Evolutionary conservation across 805 yeast species (phyloP), one percentile per base, ranked within the genome.

Genomic region (Maudiozyma turicensis): DNA sequence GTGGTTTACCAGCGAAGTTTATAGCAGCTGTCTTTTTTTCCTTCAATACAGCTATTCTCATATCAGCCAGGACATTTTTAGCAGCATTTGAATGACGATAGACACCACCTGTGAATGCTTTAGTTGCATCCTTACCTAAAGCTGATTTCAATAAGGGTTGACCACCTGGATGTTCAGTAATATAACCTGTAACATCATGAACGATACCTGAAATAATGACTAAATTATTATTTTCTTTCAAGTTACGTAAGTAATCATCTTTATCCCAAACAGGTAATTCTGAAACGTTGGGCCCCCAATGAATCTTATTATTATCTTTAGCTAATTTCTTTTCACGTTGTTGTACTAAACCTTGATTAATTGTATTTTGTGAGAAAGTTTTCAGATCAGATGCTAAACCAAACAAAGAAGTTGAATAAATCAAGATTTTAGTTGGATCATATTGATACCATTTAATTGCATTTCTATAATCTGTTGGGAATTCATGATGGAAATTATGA

Each of bases 401-500:
- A 31, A 84, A 50, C 65, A 81, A 75, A 13, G 86, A 82, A 48
- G 76, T 67, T 6, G 66, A 31, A 67, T 73, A 84, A 57, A 85
- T 84, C 47, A 75, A 58, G 44, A 78, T 60, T 69, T 85, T 85
- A 45, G 93, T 84, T 56, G 95, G 95, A 65, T 86, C 95, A 63
- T 80, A 85, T 74, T 85, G 91, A 73, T 81, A 85, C 93, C 93
- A 85, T 64, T 80, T 82, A 63, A 85, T 75, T 37, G 93, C 93
- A 64, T 85, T 85, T 77, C 95, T 80, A 76, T 85, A 86, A 70
- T 86, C 95, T 15, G 86, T 77, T 59, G 95, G 93, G 76, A 85
- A 86, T 72, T 85, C 95, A 66, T 86, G 95, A 68, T 86, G 95
- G 80, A 85, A 86, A 70, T 86, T 86, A 63, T 86, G 93, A 74